A percentile compares a stretch with the other conserved stretches of the same genome.
These are phyloP conservation scores for Croton setiger DNA, from an alignment of 441 rosid genomes.

Conservation along the genomic window DNA sequence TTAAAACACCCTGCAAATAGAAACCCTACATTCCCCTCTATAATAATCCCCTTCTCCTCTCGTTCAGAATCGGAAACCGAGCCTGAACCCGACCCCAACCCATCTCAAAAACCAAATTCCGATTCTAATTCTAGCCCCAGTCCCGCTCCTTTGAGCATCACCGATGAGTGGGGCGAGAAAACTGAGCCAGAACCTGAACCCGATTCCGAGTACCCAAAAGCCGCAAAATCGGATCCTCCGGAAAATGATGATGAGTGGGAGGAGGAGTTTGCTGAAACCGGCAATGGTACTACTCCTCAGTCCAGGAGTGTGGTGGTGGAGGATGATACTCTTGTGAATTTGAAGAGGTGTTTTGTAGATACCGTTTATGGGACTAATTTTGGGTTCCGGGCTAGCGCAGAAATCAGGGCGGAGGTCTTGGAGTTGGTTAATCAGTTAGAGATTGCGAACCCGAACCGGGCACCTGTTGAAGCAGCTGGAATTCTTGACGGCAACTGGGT, in stretches of 20 bases:
- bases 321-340: conserved; percentile 38
- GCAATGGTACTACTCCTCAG: conserved; percentile 35
- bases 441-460: conserved; percentile 63
- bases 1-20: background rate
- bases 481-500: conserved; percentile 90
- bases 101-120: background rate
- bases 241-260: conserved; percentile 87
- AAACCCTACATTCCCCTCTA: background rate
- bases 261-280: conserved; percentile 24
- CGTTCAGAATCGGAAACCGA: conserved; percentile 10
- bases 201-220: conserved; percentile 31
- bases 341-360: conserved; percentile 80
- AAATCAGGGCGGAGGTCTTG: conserved; percentile 79
- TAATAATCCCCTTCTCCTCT: conserved; percentile 5
- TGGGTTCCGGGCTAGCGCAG: conserved; percentile 68
- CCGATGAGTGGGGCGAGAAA: conserved; percentile 94
- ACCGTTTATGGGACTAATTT: conserved; percentile 77
- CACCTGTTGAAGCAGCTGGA: conserved; percentile 59
- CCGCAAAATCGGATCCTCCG: conserved; percentile 71
- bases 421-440: conserved; percentile 92
- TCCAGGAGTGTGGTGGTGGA: conserved; percentile 21
- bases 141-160: conserved; percentile 21
- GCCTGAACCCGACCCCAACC: conserved; percentile 18
- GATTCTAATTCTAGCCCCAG: conserved; percentile 17
- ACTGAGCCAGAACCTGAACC: conserved; percentile 30